Conservation (phyloP, 2,329 filamentous ascomycete genomes). For the Ophiostoma sp. region DNA sequence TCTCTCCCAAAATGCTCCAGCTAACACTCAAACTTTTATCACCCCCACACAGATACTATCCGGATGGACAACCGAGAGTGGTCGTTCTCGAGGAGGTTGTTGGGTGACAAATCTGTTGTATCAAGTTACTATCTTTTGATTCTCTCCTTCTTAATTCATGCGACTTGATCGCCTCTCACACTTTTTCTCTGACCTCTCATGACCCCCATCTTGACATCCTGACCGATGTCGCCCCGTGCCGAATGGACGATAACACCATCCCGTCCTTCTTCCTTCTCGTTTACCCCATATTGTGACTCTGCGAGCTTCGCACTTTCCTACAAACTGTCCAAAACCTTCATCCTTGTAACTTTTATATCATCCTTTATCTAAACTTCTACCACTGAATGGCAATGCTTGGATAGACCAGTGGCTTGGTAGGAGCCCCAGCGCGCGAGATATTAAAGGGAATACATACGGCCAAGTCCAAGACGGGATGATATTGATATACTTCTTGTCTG, state of each 20-base stretch:
- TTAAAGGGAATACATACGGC: neutral
- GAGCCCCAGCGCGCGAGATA: too few relatives aligned
- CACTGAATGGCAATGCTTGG: neutral
- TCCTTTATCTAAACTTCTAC: neutral
- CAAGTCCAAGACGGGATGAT: neutral
- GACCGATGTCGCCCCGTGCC: constrained; percentile 14
- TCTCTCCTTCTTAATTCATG: neutral
- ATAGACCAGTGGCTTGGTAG: neutral
- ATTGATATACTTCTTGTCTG: neutral
- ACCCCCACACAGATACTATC: neutral
- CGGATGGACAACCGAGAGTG: constrained; percentile 11
- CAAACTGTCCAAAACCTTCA: neutral
- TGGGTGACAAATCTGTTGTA: constrained; percentile 5
- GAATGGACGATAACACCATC: neutral
- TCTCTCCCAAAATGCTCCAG: too few relatives aligned
- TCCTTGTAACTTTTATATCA: neutral
- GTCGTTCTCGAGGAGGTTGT: neutral
- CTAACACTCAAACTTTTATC: too few relatives aligned
- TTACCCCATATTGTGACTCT: neutral
- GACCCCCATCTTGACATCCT: neutral
- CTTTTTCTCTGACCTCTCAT: neutral
- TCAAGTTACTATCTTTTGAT: neutral
- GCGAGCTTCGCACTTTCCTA: neutral
- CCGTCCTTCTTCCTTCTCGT: neutral
- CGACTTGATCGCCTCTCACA: neutral